Conservation (phyloP, 177 flowering plant species). For the Tripterygium wilfordii region DNA sequence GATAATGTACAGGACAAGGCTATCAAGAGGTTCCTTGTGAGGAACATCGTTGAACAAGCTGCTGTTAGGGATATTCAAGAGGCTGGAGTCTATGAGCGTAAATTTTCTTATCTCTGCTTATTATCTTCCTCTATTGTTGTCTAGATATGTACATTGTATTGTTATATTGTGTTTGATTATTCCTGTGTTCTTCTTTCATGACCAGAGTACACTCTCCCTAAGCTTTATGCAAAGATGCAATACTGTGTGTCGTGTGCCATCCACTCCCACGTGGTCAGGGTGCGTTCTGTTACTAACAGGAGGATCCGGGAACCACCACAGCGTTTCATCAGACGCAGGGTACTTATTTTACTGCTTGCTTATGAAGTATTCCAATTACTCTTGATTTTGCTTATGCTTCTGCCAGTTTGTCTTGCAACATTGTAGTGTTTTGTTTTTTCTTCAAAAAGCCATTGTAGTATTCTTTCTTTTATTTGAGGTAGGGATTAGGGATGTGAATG, state of each 20-base stretch:
- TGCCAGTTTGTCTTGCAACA: too few relatives aligned
- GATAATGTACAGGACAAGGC: slow-evolving; percentile 32
- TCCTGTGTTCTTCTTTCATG: not conserved
- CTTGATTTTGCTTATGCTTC: too few relatives aligned
- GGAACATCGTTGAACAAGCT: slow-evolving; percentile 55
- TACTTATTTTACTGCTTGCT: slow-evolving; percentile 22
- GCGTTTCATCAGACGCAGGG: slow-evolving; percentile 87
- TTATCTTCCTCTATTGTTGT: not conserved
- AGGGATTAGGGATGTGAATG: too few relatives aligned
- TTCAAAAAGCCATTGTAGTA: too few relatives aligned
- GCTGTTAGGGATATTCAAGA: slow-evolving; percentile 49
- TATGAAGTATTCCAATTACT: too few relatives aligned
- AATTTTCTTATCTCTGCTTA: not conserved
- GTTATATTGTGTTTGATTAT: not conserved
- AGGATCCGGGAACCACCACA: slow-evolving; percentile 87
- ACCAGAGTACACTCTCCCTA: slow-evolving; percentile 83
- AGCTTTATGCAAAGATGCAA: slow-evolving; percentile 90
- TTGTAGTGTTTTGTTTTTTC: too few relatives aligned
- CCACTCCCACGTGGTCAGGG: slow-evolving; percentile 93
- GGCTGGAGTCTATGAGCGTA: slow-evolving; percentile 41
- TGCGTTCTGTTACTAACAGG: slow-evolving; percentile 72
- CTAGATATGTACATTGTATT: not conserved
- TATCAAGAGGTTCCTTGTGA: slow-evolving; percentile 47
- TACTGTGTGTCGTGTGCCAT: slow-evolving; percentile 96
- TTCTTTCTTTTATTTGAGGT: too few relatives aligned